Evolutionary conservation across 1,284 basidiomycete genomes (phyloP), one percentile per base, ranked within the genome.

Genomic region (Ceratobasidium sp.): DNA sequence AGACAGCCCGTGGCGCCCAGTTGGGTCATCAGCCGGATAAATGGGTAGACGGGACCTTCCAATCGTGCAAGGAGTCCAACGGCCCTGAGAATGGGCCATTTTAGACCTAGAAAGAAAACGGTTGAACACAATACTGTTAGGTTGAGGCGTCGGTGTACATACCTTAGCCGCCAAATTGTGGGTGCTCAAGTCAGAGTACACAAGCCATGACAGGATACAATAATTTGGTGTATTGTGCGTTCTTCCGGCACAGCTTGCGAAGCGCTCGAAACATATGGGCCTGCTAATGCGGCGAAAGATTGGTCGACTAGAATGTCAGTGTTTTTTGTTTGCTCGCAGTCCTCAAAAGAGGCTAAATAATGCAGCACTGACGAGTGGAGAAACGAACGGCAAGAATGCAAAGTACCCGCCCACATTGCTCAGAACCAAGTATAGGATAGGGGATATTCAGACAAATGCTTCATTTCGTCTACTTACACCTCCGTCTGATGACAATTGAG

Each of bases 161-260:
- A 73, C 69, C 69, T 73, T 73, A 7, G 69, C n/a, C n/a, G 49
- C 59, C 32, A 74, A 46, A 19, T 74, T 74, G n/a, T 65, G 62
- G 8, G 61, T 61, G 17, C 71, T 49, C 34, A 49, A 49, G 61
- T 74, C 71, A 15, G 61, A 49, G 22, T 54, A 65, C 71, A 61
- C 8, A 61, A 74, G 22, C 71, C 61, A 15, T 74, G 71, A 54
- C 69, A 61, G n/a, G 59, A 54, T 13, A 19, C 71, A 25, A 65
- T 52, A 25, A 65, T 61, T 56, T 74, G 71, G 49, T 74, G 61
- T 32, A 74, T 49, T 17, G 34, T 49, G 29, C 71, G 65, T 7
- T 61, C 71, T 13, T 32, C 19, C 6, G 59, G 71, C 19, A 65
- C 34, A 6, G 49, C 49, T 29, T 64, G 61, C 1, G 61, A 65